Base-by-base conservation (phyloP, 495 filamentous ascomycete species). In the Hypomontagnella submonticulosa region DNA sequence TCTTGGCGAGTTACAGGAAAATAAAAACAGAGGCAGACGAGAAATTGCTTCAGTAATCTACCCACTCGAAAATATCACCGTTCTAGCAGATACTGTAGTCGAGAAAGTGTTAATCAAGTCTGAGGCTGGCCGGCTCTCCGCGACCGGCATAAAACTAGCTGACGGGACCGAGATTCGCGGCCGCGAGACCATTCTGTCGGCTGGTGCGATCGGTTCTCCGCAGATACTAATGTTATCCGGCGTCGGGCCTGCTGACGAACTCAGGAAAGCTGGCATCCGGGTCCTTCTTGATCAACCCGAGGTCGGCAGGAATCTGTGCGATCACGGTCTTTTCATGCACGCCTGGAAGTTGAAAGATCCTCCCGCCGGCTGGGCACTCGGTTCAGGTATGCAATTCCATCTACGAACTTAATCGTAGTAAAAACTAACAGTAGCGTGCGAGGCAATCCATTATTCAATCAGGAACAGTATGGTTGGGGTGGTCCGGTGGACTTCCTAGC, bases 151-250 rank as follows among this genome's bases (percentile, higher is more conserved):
- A 10, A 32, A 61, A 43, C 42, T 75, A 40, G 60, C 44, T 5
- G 34, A 66, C 46, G 75, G 75, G 9, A 36, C 41, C 0, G 55
- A 61, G 30, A 41, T 55, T 19, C 56, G 23, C 6, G 63, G 63
- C 5, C 20, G 10, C 36, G 83, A 88, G 18, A 74, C 84, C 16
- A 80, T 88, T 18, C 51, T 88, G 6, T 78, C 77, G 3, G 75
- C 76, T 12, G 85, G 85, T 3, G 77, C 83, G 4, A 64, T 83
- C 13, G 80, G 86, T 57, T 75, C 77, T 0, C 84, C 85, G 4
- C 80, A 84, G 43, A 72, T 87, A 34, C 75, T 87, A 0, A 82
- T 84, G 78, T 79, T 84, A 16, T 86, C 83, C 2, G 85, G 85
- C 8, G 80, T 88, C 51, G 85, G 85, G 0, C 81, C 84, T 3